A percentile compares a stretch with the other conserved stretches of the same genome.
These are phyloP conservation scores for Mycena albidolilacea DNA, from an alignment of 768 basidiomycete genomes.

Conservation along the genomic window DNA sequence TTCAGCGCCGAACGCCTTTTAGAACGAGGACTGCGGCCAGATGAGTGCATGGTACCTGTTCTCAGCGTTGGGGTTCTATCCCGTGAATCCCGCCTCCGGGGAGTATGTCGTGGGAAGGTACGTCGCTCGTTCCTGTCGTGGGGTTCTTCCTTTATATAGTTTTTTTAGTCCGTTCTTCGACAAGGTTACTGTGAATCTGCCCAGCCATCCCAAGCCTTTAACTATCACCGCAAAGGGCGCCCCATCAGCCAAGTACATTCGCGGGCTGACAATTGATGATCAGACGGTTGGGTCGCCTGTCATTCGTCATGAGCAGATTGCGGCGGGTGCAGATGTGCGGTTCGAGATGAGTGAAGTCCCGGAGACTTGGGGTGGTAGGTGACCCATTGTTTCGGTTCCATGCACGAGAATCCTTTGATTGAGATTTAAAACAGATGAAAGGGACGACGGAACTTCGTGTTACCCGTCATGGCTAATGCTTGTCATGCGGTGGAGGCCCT, in stretches of 20 bases:
- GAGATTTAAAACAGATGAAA: not conserved
- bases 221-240: conserved; percentile 73
- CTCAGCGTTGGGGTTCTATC: conserved; percentile 87
- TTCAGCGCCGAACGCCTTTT: conserved; percentile 2
- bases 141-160: not conserved
- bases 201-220: conserved; percentile 56
- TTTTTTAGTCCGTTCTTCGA: conserved; percentile 63
- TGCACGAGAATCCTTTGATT: not conserved
- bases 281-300: conserved; percentile 57
- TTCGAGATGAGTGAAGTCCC: conserved; percentile 77
- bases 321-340: conserved; percentile 66
- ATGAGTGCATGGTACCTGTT: conserved; percentile 94
- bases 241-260: conserved; percentile 71
- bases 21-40: conserved; percentile 94
- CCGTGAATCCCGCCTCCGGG: conserved; percentile 84
- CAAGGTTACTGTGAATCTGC: conserved; percentile 69
- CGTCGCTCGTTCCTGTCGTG: not conserved
- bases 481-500: not conserved
- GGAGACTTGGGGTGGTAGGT: conserved; percentile 55
- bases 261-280: conserved; percentile 72
- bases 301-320: conserved; percentile 75
- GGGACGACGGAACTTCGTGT: not conserved
- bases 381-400: not conserved
- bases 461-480: conserved; percentile 7
- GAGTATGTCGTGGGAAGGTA: conserved; percentile 77